Percentiles rank a stretch among this genome's conserved stretches.
phyloP scores from a whole-genome alignment of 1,284 basidiomycete species.

The Agroathelia rolfsii region DNA sequence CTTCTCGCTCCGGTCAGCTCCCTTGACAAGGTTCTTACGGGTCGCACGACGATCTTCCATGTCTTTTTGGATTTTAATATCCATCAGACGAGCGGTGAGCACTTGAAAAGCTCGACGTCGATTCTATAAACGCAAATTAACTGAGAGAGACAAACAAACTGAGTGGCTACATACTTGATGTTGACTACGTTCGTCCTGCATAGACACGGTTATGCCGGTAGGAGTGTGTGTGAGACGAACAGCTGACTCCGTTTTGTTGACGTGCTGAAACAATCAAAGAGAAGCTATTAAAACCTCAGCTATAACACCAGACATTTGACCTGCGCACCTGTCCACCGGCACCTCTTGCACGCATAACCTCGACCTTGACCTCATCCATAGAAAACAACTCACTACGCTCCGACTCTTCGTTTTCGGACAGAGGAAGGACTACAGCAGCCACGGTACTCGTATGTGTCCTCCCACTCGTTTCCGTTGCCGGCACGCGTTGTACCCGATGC shows the following conservation, averaged over 20 bases:
- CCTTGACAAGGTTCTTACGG: slow-evolving; percentile 65
- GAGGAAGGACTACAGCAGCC: slow-evolving; percentile 75
- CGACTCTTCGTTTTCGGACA: slow-evolving; percentile 50
- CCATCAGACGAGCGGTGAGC: slow-evolving; percentile 74
- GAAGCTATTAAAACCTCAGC: slow-evolving; percentile 5
- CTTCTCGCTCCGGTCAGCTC: slow-evolving; percentile 83
- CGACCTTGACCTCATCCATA: slow-evolving; percentile 81
- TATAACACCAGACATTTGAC: slow-evolving; percentile 1
- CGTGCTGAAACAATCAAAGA: slow-evolving; percentile 52
- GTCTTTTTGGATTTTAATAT: slow-evolving; percentile 64
- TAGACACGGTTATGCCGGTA: slow-evolving; percentile 90
- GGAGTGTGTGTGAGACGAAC: slow-evolving; percentile 93
- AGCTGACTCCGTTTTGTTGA: slow-evolving; percentile 98
- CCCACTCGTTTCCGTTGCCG: slow-evolving; percentile 80
- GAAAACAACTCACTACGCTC: slow-evolving; percentile 54
- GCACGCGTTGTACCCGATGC: slow-evolving; percentile 92
- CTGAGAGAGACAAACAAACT: slow-evolving; percentile 1
- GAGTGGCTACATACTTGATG: slow-evolving; percentile 56
- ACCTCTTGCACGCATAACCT: slow-evolving; percentile 92
- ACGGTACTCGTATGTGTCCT: slow-evolving; percentile 92
- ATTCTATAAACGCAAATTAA: slow-evolving; percentile 43
- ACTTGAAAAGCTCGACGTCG: slow-evolving; percentile 83
- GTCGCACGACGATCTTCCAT: slow-evolving; percentile 61
- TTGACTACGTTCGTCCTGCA: slow-evolving; percentile 97
- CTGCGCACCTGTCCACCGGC: slow-evolving; percentile 84